These are phyloP conservation scores for Phaeosphaeriaceae sp. DNA, from an alignment of 2,329 filamentous ascomycete species.

Conservation along the genomic window DNA sequence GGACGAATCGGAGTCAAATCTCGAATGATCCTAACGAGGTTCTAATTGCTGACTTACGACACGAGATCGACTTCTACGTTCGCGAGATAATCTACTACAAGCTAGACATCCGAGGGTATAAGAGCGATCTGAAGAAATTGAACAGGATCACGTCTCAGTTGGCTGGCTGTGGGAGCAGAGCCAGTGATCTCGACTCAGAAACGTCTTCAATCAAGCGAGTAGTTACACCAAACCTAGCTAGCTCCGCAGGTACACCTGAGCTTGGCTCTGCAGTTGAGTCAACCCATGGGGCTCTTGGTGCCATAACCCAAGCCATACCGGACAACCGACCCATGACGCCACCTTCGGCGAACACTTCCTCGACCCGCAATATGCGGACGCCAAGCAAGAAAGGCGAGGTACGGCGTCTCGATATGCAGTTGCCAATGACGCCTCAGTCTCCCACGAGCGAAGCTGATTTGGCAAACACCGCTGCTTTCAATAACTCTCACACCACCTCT, in stretches of 20 bases:
- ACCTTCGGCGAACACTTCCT: constrained; percentile 11
- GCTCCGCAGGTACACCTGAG: constrained; percentile 27
- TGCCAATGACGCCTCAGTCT: constrained; percentile 25
- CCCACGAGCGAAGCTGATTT: not conserved
- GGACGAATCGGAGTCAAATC: constrained; percentile 5
- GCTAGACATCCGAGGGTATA: constrained; percentile 57
- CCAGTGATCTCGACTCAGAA: constrained; percentile 37
- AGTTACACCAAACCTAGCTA: constrained; percentile 31
- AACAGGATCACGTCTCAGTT: constrained; percentile 35
- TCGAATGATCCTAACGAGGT: constrained; percentile 18
- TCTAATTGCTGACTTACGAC: constrained; percentile 40
- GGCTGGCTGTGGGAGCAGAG: constrained; percentile 28
- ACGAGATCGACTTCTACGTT: constrained; percentile 53
- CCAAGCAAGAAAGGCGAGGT: constrained; percentile 10
- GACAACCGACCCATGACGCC: constrained; percentile 20
- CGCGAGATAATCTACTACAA: constrained; percentile 59
- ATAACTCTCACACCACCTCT: not conserved
- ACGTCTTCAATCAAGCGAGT: constrained; percentile 31
- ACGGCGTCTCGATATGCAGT: constrained; percentile 12
- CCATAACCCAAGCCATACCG: constrained; percentile 15
- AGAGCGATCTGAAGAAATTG: constrained; percentile 47
- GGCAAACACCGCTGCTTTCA: not conserved
- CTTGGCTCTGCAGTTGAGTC: constrained; percentile 20
- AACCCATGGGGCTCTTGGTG: constrained; percentile 3
- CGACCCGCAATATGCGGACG: constrained; percentile 10